Base-by-base conservation (phyloP, 2,329 filamentous ascomycete species). In the Ophiosphaerella herpotricha region DNA sequence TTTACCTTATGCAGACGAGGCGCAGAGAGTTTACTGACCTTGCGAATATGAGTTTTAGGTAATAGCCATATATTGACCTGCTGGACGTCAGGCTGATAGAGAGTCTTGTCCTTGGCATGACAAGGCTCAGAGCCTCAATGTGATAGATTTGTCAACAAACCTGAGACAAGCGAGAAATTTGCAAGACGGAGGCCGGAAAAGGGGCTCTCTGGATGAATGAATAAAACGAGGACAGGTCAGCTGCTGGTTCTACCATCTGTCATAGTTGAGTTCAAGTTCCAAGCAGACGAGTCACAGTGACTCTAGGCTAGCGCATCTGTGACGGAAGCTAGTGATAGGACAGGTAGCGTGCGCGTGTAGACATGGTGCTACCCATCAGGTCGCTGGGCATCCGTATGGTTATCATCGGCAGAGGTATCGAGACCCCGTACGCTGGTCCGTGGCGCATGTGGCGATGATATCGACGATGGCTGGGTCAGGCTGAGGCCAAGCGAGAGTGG, bases 401-500 rank as follows among this genome's bases (percentile, higher is more conserved):
- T 60, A 57, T 36, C 48, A 39, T 53, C 55, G 58, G 57, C 50
- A 57, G 18, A 21, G 18, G 18, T 21, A 21, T 21, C 18, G 4
- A 21, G 18, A 21, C 18, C 34, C 37, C 50, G 23, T 31, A 58
- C 48, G 54, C 52, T 61, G 58, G 60, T 46, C 49, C 62, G 62
- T 65, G 60, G 62, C 57, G 52, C 12, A 38, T 39, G 14, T 44
- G n/a, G 41, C 34, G 12, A 24, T 5, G 24, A 42, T 14, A n/a
- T 18, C 18, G 8, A 14, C 18, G 24, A 31, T 14, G 14, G 14
- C 21, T 24, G 26, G 26, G 35, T 42, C 33, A 48, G 45, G 18
- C 34, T 40, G 34, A 55, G 36, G 33, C 39, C 31, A 34, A n/a
- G 26, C 26, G 26, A 11, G 7, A 29, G 26, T 7, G 11, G 26